Percentiles rank a stretch among this genome's conserved stretches.
Conservation (phyloP, 768 basidiomycete species). For the Pulveroboletus sp. region DNA sequence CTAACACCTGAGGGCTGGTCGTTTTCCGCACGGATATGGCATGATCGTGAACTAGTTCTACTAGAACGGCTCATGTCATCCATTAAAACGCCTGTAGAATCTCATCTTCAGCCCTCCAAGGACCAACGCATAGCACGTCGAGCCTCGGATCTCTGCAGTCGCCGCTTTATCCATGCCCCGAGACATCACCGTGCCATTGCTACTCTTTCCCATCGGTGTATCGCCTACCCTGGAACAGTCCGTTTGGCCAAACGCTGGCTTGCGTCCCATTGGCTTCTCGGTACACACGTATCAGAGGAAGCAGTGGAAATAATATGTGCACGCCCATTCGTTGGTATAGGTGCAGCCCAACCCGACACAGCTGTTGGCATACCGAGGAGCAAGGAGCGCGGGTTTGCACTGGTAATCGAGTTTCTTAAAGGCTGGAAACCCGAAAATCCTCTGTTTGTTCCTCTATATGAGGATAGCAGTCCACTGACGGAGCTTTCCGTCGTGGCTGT, state of each 20-base stretch:
- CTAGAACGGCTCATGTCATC: slow-evolving; percentile 61
- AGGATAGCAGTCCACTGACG: slow-evolving; percentile 10
- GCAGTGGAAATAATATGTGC: slow-evolving; percentile 85
- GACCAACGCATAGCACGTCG: slow-evolving; percentile 53
- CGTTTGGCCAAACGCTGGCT: slow-evolving; percentile 93
- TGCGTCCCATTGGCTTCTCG: slow-evolving; percentile 82
- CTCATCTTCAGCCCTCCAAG: slow-evolving; percentile 16
- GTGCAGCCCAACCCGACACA: slow-evolving; percentile 29
- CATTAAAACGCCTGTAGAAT: slow-evolving; percentile 29
- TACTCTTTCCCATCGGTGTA: slow-evolving; percentile 70
- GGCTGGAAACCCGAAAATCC: slow-evolving; percentile 83
- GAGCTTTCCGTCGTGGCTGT: slow-evolving; percentile 25
- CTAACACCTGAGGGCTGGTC: slow-evolving; percentile 81
- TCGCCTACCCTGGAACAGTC: slow-evolving; percentile 79
- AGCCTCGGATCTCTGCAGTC: slow-evolving; percentile 55
- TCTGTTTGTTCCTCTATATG: slow-evolving; percentile 70
- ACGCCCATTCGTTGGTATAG: slow-evolving; percentile 60
- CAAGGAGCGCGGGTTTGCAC: slow-evolving; percentile 76
- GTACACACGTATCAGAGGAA: slow-evolving; percentile 68
- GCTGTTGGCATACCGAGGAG: slow-evolving; percentile 56
- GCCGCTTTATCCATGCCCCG: slow-evolving; percentile 76
- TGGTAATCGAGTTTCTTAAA: slow-evolving; percentile 65
- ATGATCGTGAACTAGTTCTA: slow-evolving; percentile 78
- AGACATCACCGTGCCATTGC: slow-evolving; percentile 82
- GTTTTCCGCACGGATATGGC: slow-evolving; percentile 79